Evolutionary conservation across 495 filamentous ascomycete species (phyloP), one percentile per base, ranked within the genome.

Genomic region (Ascobolus immersus): DNA sequence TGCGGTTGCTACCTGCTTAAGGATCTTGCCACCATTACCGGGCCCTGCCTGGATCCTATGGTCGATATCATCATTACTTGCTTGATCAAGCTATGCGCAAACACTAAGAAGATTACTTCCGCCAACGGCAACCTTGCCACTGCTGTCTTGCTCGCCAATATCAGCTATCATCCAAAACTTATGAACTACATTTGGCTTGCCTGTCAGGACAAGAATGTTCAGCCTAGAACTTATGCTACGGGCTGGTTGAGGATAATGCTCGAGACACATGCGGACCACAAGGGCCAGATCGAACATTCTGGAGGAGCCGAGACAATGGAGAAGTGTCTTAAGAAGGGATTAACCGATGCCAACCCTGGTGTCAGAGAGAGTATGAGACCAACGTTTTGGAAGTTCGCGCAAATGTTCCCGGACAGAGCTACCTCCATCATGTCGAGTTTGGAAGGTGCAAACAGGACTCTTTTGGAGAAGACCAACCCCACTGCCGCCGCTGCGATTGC

Each of bases 11-110:
- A 66, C 35, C 55, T 91, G 26, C 60, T 94, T 25, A 81, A 92
- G 45, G 86, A 94, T 26, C 53, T 93, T 15, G 82, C 79, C 8
- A 67, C 59, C 37, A 65, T 61, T 12, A 70, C 72, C 27, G 78
- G 80, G 2, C 61, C 80, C 1, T 73, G 60, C 36, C 64, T 94
- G 28, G 86, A 96, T 44, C 59, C 73, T 1, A 80, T 89, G 70
- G 71, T 86, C 14, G 86, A 96, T 45, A 65, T 92, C 11, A 59
- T 93, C 5, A 67, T 94, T 52, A 79, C 86, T 37, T 78, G 72
- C 37, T 61, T 92, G 39, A 67, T 92, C 53, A 92, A 91, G 47
- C 64, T 91, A 33, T 84, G 71, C 41, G 74, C 68, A 2, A 67
- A 67, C 5, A 80, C 79, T 10, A 94, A 94, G 53, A 90, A 92